Evolutionary conservation across 371 early-diverging fungal species (phyloP), one percentile per base, ranked within the genome.

Genomic region (Mortierella sp.): DNA sequence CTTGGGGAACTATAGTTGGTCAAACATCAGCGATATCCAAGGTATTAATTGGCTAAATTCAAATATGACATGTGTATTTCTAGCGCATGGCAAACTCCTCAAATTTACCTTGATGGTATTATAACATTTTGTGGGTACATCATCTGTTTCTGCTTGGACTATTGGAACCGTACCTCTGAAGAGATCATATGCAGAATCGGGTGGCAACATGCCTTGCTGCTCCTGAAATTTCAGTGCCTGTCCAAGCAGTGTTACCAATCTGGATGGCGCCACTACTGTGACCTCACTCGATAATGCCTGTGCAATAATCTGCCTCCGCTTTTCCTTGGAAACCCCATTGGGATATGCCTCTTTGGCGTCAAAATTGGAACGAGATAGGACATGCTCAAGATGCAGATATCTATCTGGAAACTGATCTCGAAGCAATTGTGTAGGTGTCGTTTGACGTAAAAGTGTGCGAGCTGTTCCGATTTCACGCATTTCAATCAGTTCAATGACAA

Each of bases 171-270:
- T 83, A 1, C 93, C 95, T 26, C 88, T 77, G 73, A 96, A 96
- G 45, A 96, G 70, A 79, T 97, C 95, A 77, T 86, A 95, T 0
- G 86, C 84, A 0, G 87, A 76, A 60, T 93, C 93, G 0, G 90
- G 85, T 5, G 88, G 84, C 3, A 96, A 61, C 22, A 93, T 69
- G 1, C 95, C 96, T 79, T 96, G 95, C 26, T 90, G 86, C 35
- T 92, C 90, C 73, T 97, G 96, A 91, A 93, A 96, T 80, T 95
- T 94, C 19, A 95, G 67, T 10, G 95, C 84, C 79, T 98, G 95
- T 0, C 93, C 94, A 0, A 98, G 81, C 12, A 97, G 83, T 0
- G 96, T 86, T 37, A 96, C 78, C 10, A 98, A 85, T 22, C 97
- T 87, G 4, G 93, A 86, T 4, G 96, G 91, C 3, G 95, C 88